phyloP scores from a whole-genome alignment of 192 early-diverging fungal species.

The Dissophora ornata region DNA sequence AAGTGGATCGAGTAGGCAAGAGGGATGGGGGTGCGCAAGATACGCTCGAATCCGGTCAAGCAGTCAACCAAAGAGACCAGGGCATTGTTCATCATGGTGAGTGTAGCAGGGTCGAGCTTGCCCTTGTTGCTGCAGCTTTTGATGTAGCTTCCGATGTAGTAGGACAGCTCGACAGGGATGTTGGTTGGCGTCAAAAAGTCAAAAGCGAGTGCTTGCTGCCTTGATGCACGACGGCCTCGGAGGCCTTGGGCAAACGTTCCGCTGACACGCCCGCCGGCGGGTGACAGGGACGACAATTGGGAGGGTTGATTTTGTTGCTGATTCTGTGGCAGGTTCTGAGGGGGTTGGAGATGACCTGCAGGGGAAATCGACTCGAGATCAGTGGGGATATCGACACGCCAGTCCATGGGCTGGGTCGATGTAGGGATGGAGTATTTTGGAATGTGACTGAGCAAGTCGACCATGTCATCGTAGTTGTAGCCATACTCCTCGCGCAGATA shows the following conservation, averaged over 20 bases:
- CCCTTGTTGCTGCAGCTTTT: conserved; percentile 44
- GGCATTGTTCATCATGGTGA: conserved; percentile 61
- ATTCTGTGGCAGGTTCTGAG: no score
- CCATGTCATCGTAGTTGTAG: conserved; percentile 75
- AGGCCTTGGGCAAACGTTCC: no score
- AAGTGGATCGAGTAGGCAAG: conserved; percentile 91
- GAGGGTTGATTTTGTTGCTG: no score
- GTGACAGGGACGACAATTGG: no score
- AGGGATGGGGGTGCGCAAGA: conserved; percentile 88
- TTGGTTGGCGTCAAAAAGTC: conserved; percentile 51
- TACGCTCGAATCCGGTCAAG: conserved; percentile 83
- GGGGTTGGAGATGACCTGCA: not conserved
- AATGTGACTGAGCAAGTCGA: conserved; percentile 71
- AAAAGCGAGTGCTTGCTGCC: conserved; percentile 23
- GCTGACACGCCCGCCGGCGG: no score
- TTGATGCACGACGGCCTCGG: no score
- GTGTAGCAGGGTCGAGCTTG: conserved; percentile 56
- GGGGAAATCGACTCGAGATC: no score
- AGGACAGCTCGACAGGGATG: conserved; percentile 70
- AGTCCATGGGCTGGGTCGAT: conserved; percentile 52
- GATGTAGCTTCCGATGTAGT: conserved; percentile 70
- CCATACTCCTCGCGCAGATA: conserved; percentile 83
- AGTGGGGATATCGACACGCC: conserved; percentile 27
- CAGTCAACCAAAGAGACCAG: conserved; percentile 66
- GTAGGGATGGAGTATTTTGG: conserved; percentile 65